phyloP scores from a whole-genome alignment of 106 monocot genomes.

The Dendrobium nobile region DNA sequence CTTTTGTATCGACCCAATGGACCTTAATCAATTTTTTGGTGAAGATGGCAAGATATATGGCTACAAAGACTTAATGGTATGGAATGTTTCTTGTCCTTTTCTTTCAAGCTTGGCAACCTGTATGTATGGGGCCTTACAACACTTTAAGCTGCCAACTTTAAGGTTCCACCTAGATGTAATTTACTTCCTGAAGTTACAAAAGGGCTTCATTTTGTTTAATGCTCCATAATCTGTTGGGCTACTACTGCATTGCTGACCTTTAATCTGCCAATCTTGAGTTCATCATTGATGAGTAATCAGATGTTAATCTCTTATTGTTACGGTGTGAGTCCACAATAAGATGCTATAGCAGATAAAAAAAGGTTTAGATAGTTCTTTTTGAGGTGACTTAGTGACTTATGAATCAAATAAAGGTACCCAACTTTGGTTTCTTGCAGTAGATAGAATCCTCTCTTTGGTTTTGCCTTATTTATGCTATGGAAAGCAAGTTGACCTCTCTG shows the following conservation, averaged over 20 bases:
- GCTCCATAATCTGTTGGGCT: background rate
- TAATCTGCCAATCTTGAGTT: background rate
- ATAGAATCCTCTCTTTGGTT: no score
- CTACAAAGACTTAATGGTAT: constrained; percentile 73
- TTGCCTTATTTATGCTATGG: no score
- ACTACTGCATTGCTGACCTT: background rate
- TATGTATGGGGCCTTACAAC: background rate
- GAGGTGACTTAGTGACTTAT: background rate
- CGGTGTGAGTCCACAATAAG: background rate
- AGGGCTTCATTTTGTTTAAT: background rate
- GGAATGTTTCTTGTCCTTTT: background rate
- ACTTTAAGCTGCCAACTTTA: background rate
- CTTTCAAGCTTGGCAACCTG: background rate
- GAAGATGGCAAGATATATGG: constrained; percentile 98
- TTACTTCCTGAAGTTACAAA: background rate
- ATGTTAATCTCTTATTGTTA: no score
- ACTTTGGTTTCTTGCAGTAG: no score
- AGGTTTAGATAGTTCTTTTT: background rate
- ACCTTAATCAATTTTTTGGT: constrained; percentile 80
- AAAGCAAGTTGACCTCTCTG: no score
- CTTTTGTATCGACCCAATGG: constrained; percentile 39
- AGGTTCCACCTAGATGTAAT: background rate
- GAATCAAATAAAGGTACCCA: no score
- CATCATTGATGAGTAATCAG: no score
- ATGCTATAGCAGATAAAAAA: background rate